Evolutionary conservation across 1,284 basidiomycete genomes (phyloP), one percentile per base, ranked within the genome.

Genomic region (Ceratobasidium sp.): DNA sequence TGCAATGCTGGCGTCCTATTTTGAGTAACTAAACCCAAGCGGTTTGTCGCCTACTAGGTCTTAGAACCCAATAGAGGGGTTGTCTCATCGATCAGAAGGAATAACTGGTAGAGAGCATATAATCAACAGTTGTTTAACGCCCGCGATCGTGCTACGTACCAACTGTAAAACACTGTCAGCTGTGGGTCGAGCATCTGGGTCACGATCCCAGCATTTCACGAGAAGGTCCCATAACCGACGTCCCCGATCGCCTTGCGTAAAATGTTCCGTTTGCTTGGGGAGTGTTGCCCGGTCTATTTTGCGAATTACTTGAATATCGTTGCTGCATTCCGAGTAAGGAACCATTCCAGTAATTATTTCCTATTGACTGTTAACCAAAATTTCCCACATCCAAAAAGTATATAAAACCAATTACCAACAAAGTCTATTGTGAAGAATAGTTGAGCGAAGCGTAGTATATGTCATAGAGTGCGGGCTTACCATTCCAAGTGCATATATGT

Each of bases 401-500:
- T 10, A 43, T 20, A 7, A 40, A 29, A 10, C 1, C 8, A 10
- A 10, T 12, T 43, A 58, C 56, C 40, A 58, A 17, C 3, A 58
- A 25, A 4, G 42, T 58, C 56, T 58, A n/a, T n/a, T n/a, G n/a
- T n/a, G n/a, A n/a, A n/a, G n/a, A n/a, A n/a, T n/a, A n/a, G n/a
- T n/a, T n/a, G n/a, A n/a, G n/a, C n/a, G n/a, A n/a, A n/a, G n/a
- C n/a, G n/a, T n/a, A n/a, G n/a, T n/a, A n/a, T n/a, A n/a, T n/a
- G n/a, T n/a, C n/a, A n/a, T n/a, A n/a, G n/a, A n/a, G n/a, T n/a
- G n/a, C n/a, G 17, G 35, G 22, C 57, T 1, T 22, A 60, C 57
- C 57, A 60, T 60, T n/a, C 57, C 57, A 12, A 60, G 38, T 20
- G 57, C 57, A 47, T 49, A 60, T 22, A 49, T 31, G 31, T 60